These are phyloP conservation scores for Eucalyptus regnans DNA, from an alignment of 345 rosid species.

Conservation along the genomic window DNA sequence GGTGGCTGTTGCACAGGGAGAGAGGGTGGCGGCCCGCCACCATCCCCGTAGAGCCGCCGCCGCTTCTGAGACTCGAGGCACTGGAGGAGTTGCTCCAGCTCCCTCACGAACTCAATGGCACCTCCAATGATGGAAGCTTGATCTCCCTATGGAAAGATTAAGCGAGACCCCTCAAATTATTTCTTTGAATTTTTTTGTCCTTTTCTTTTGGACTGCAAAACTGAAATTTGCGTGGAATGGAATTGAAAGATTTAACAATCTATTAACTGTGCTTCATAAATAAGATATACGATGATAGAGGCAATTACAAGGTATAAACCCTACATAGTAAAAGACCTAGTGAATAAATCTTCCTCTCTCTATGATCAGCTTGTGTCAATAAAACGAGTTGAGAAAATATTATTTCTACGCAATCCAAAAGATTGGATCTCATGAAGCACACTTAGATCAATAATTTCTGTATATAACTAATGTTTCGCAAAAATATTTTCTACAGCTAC, in stretches of 20 bases:
- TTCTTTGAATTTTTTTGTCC: neutral
- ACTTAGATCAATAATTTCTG: neutral
- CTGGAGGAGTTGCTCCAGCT: constrained; percentile 82
- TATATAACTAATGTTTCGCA: neutral
- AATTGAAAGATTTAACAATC: neutral
- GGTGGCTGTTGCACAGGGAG: constrained; percentile 20
- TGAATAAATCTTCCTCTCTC: neutral
- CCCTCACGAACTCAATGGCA: constrained; percentile 90
- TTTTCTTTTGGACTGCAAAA: neutral
- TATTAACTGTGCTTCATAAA: neutral
- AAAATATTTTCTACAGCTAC: neutral
- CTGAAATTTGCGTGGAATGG: neutral
- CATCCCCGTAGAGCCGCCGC: constrained; percentile 50
- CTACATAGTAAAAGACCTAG: neutral
- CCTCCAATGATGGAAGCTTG: constrained; percentile 99
- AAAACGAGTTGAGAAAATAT: neutral
- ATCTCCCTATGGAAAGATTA: constrained; percentile 47
- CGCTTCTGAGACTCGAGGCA: constrained; percentile 90
- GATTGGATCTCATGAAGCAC: neutral
- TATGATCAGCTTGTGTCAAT: neutral
- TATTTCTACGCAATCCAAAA: neutral
- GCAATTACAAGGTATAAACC: neutral
- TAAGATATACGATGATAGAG: neutral
- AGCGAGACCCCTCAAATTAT: neutral
- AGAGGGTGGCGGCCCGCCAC: constrained; percentile 6